phyloP scores from a whole-genome alignment of 768 basidiomycete species.

The Boletus reticuloceps region DNA sequence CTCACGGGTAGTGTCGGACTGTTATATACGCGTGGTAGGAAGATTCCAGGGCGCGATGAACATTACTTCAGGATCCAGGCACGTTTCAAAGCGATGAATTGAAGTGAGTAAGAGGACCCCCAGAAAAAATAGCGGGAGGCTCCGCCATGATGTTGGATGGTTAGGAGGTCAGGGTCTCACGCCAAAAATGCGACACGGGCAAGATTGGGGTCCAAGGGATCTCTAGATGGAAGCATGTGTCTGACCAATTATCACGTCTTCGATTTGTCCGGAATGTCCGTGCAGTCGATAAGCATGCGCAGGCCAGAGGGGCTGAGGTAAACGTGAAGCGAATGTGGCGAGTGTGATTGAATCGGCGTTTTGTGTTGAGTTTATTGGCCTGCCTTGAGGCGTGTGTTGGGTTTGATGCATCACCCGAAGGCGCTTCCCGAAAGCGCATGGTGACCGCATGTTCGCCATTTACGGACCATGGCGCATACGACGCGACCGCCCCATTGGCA shows the following conservation, averaged over 20 bases:
- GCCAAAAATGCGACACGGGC: conserved; percentile 17
- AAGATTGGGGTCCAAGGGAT: conserved; percentile 15
- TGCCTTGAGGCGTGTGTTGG: conserved; percentile 31
- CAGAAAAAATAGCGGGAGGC: conserved; percentile 23
- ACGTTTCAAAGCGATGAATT: conserved; percentile 20
- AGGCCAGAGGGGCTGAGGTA: conserved; percentile 28
- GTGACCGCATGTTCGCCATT: conserved; percentile 34
- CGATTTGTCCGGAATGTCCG: conserved; percentile 28
- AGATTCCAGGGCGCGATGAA: conserved; percentile 23
- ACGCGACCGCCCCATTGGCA: conserved; percentile 11
- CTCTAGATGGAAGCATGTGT: conserved; percentile 1
- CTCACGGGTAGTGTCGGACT: not conserved
- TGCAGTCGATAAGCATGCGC: conserved; percentile 15
- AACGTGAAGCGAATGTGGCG: conserved; percentile 20
- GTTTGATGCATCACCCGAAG: conserved; percentile 18
- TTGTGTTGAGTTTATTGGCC: conserved; percentile 24
- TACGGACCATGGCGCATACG: conserved; percentile 27
- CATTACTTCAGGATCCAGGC: conserved; percentile 21
- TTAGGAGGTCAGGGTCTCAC: conserved; percentile 14
- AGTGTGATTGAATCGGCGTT: conserved; percentile 24
- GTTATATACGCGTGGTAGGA: conserved; percentile 27
- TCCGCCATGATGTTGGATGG: conserved; percentile 11
- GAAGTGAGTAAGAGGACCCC: conserved; percentile 33
- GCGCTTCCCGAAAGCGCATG: conserved; percentile 32
- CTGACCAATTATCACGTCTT: conserved; percentile 31